Base-by-base conservation (phyloP, 176 grass and related monocot species). In the Lolium rigidum region DNA sequence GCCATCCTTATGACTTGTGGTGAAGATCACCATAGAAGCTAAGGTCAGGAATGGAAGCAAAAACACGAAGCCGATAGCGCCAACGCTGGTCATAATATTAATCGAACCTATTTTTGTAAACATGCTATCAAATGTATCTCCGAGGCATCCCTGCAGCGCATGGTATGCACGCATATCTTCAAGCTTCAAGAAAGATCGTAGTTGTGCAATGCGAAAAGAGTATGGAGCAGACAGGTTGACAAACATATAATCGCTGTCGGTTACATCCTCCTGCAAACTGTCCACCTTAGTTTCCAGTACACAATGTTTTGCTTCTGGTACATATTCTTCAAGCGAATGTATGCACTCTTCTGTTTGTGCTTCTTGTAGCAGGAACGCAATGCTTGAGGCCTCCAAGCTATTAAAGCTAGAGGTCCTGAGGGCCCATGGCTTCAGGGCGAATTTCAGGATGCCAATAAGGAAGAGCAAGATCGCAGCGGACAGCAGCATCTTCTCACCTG, bases 121-220 rank as follows among this genome's bases (percentile, higher is more conserved):
- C 12, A 73, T 5, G 0, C 4, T 3, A 1, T 0, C 0, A 46
- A 83, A 83, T 73, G 21, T 24, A 16, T 0, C 0, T 0, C 7
- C 0, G 7, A 71, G 39, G 3, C 5, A 2, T 0, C 3, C 0
- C 5, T 14, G 38, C 28, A 31, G 28, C 28, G 28, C 28, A 31
- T 31, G 28, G 28, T 31, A 31, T 31, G 28, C 41, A 7, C 5
- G 41, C 4, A 0, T 4, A 43, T n/a, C 8, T 43, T 49, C 0
- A 31, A 20, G 0, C 4, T 0, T 31, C 16, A 68, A 1, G 17
- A 81, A 81, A 52, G 0, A 2, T n/a, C 0, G 0, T 0, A 83
- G 50, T 0, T 13, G 0, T 0, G 0, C 8, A 6, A 31, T 10
- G 52, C 39, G 54, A n/a, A 11, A 5, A 74, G 2, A 21, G 12